Conservation (phyloP, 805 yeast species). For the Nakazawaea peltata region DNA sequence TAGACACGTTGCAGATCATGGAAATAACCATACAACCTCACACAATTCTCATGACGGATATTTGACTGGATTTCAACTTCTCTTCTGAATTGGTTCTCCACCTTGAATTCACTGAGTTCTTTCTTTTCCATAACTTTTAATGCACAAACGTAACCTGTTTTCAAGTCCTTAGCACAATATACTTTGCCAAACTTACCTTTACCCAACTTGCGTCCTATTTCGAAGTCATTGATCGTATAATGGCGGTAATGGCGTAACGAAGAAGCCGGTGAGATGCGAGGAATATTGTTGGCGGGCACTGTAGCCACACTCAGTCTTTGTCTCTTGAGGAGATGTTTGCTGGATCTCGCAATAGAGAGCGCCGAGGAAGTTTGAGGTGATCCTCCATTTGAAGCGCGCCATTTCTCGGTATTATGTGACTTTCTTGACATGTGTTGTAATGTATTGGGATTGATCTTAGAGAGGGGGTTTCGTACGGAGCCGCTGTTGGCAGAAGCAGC, state of each 20-base stretch:
- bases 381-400: conserved; percentile 9
- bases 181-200: conserved; percentile 93
- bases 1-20: conserved; percentile 76
- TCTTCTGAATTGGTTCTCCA: conserved; percentile 79
- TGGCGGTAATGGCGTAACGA: conserved; percentile 17
- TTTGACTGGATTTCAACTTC: conserved; percentile 88
- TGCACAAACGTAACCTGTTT: conserved; percentile 78
- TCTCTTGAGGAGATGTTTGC: neutral
- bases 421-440: no score
- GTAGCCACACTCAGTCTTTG: neutral
- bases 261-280: conserved; percentile 3
- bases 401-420: no score
- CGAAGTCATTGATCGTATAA: conserved; percentile 58
- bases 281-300: conserved; percentile 8
- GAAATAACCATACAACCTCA: conserved; percentile 81
- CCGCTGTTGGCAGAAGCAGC: no score
- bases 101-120: conserved; percentile 66
- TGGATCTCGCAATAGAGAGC: neutral
- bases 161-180: conserved; percentile 74
- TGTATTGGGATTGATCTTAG: no score
- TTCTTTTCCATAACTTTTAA: conserved; percentile 83
- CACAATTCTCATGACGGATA: conserved; percentile 69
- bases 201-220: conserved; percentile 80
- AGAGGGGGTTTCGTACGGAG: no score
- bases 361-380: conserved; percentile 4